Conservation (phyloP, 257 asterid species). For the Coffea eugenioides region DNA sequence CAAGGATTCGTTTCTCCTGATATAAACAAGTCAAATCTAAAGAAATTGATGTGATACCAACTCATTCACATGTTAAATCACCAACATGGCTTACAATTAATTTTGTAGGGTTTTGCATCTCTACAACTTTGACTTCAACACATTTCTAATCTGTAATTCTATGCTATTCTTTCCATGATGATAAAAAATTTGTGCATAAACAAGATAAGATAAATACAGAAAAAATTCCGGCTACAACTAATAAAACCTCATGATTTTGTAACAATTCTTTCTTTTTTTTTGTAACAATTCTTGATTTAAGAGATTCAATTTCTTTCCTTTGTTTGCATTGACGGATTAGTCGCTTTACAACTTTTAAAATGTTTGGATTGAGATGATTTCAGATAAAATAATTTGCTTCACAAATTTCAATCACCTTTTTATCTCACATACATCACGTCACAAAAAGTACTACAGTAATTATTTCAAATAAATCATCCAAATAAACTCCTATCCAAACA, state of each 20-base stretch:
- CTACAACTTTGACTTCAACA: neutral
- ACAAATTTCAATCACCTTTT: too few relatives aligned
- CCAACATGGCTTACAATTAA: too few relatives aligned
- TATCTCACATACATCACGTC: too few relatives aligned
- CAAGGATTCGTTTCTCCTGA: neutral
- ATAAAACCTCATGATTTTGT: neutral
- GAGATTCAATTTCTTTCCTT: neutral
- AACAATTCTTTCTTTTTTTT: too few relatives aligned
- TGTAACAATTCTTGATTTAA: neutral
- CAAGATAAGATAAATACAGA: neutral
- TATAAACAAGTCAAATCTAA: neutral
- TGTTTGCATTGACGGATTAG: neutral
- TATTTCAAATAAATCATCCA: too few relatives aligned
- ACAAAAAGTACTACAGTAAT: too few relatives aligned
- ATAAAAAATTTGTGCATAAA: neutral
- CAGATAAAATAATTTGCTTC: too few relatives aligned
- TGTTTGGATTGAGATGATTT: too few relatives aligned
- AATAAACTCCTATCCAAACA: too few relatives aligned
- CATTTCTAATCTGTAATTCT: neutral
- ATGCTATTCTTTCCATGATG: neutral
- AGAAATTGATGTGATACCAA: constrained; percentile 10
- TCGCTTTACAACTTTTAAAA: neutral
- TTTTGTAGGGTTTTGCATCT: neutral
- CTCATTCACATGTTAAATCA: neutral
- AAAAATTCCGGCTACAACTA: neutral